Evolutionary conservation across 73 alveolate species (phyloP).

Genomic region (Tetrahymena thermophila): DNA sequence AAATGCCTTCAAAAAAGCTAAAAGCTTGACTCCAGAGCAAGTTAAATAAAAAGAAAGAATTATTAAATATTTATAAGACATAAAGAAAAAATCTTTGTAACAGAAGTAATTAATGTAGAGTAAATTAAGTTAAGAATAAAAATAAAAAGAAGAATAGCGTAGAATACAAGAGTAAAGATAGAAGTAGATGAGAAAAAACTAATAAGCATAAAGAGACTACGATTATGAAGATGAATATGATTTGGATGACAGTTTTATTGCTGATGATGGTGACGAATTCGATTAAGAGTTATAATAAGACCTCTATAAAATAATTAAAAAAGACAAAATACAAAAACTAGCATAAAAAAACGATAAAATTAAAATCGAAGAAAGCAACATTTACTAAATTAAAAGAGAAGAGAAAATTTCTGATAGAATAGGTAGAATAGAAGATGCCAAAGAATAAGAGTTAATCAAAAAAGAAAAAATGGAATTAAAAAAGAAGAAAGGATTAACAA

Average conservation of each 20-base stretch:
- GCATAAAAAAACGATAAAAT: not conserved
- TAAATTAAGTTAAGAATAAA: not conserved
- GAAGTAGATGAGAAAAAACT: not conserved
- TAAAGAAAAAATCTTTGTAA: not conserved
- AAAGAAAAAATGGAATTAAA: not conserved
- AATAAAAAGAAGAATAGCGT: not conserved
- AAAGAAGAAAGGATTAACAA: not conserved
- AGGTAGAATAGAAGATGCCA: not conserved
- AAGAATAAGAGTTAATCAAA: not conserved
- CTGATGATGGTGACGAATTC: not conserved
- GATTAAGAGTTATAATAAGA: not conserved
- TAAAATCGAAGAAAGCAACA: not conserved
- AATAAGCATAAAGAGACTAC: not conserved
- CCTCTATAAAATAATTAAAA: not conserved
- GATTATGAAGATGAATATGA: not conserved
- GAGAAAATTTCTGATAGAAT: not conserved
- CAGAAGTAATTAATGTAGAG: not conserved
- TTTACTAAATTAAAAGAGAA: not conserved
- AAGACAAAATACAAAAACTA: not conserved
- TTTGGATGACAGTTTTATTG: not conserved
- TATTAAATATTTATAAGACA: not conserved
- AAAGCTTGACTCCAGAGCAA: not conserved
- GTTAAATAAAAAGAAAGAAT: not conserved
- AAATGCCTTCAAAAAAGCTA: too few species aligned
- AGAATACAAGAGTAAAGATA: not conserved